Conservation (phyloP, 208 protist species). For the Endotrypanum monterogeii region DNA sequence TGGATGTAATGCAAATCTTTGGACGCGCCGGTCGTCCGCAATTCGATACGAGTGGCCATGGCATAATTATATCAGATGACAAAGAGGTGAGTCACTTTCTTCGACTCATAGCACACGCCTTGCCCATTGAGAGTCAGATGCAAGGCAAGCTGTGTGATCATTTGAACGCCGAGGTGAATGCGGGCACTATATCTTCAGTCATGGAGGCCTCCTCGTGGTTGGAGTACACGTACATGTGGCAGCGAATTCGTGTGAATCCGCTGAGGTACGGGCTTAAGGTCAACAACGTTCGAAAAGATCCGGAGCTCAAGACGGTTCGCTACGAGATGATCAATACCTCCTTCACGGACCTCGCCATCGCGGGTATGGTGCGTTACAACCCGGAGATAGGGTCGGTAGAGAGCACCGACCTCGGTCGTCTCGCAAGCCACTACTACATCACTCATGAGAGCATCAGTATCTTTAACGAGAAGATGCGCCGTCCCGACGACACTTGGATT, state of each 20-base stretch:
- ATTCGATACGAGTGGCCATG: conserved; percentile 97
- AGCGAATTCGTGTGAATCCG: conserved; percentile 97
- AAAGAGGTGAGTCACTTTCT: conserved; percentile 97
- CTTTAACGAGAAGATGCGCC: conserved; percentile 94
- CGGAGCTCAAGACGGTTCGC: conserved; percentile 85
- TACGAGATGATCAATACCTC: conserved; percentile 96
- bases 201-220: conserved; percentile 96
- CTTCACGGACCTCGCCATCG: conserved; percentile 93
- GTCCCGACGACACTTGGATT: conserved; percentile 84
- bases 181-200: conserved; percentile 97
- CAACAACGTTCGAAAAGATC: conserved; percentile 93
- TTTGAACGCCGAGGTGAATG: conserved; percentile 98
- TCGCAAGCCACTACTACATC: conserved; percentile 98
- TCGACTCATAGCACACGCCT: conserved; percentile 90
- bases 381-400: conserved; percentile 94
- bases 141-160: conserved; percentile 95
- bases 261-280: conserved; percentile 95
- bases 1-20: conserved; percentile 99
- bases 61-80: conserved; percentile 97
- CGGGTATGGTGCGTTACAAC: conserved; percentile 97
- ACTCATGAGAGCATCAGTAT: conserved; percentile 94
- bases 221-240: conserved; percentile 98
- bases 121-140: conserved; percentile 98
- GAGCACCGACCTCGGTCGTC: conserved; percentile 95
- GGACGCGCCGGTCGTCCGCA: conserved; percentile 99